A percentile compares a stretch with the other conserved stretches of the same genome.
These are phyloP conservation scores for Schizopora paradoxa DNA, from an alignment of 1,284 basidiomycete species.

Conservation along the genomic window DNA sequence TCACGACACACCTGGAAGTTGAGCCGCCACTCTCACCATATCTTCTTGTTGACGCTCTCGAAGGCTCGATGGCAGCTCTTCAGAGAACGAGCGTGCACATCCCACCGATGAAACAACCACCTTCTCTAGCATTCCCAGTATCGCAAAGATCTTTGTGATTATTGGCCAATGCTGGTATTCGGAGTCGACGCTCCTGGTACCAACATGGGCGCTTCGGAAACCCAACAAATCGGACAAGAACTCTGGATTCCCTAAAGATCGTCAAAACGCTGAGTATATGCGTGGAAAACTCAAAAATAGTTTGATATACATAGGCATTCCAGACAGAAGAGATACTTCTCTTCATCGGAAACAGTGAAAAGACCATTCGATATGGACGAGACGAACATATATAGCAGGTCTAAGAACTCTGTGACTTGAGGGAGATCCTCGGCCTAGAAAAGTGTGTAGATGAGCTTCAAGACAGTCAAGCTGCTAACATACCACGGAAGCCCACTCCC, in stretches of 20 bases:
- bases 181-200: conserved; percentile 6
- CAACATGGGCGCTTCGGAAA: too few species aligned
- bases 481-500: too few species aligned
- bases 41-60: conserved; percentile 41
- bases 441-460: too few species aligned
- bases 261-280: background rate
- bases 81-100: conserved; percentile 48
- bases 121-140: background rate
- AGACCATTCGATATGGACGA: conserved; percentile 1
- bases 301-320: conserved; percentile 7
- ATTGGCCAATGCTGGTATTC: conserved; percentile 1
- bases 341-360: background rate
- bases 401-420: too few species aligned
- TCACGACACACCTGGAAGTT: conserved; percentile 53
- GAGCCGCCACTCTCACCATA: conserved; percentile 49
- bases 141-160: background rate
- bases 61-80: conserved; percentile 34
- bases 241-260: conserved; percentile 2
- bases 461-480: too few species aligned
- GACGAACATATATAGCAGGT: too few species aligned
- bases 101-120: conserved; percentile 60
- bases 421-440: too few species aligned
- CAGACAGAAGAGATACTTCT: conserved; percentile 3
- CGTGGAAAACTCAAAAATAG: background rate
- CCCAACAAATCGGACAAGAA: conserved; percentile 9